phyloP scores from a whole-genome alignment of 1,284 basidiomycete species.

The Fomitopsis betulina region DNA sequence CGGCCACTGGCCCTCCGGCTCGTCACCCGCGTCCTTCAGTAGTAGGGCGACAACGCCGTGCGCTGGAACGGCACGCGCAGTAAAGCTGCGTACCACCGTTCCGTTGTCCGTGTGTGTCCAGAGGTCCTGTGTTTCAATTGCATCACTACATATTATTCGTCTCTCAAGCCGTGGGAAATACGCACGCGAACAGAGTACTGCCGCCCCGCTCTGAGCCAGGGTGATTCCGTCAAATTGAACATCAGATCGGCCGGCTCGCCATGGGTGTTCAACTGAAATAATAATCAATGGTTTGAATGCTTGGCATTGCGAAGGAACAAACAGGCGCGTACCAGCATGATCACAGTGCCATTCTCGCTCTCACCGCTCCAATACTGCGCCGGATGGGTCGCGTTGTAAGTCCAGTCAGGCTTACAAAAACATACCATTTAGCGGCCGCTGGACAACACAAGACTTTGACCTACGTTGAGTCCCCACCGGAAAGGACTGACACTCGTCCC shows the following conservation, averaged over 20 bases:
- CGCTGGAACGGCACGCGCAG: constrained; percentile 49
- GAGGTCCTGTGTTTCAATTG: constrained; percentile 41
- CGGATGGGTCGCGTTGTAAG: constrained; percentile 39
- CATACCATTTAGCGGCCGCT: neutral
- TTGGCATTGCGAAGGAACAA: neutral
- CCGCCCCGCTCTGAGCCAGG: constrained; percentile 63
- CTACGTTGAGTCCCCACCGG: constrained; percentile 58
- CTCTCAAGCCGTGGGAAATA: neutral
- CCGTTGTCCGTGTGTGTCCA: constrained; percentile 69
- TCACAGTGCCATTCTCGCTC: constrained; percentile 41
- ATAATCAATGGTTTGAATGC: neutral
- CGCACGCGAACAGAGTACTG: constrained; percentile 57
- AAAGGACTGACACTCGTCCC: constrained; percentile 61
- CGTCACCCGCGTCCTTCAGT: constrained; percentile 60
- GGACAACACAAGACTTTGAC: constrained; percentile 10
- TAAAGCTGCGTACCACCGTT: constrained; percentile 60
- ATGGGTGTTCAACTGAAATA: constrained; percentile 35
- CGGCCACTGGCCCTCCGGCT: constrained; percentile 43
- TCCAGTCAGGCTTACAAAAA: constrained; percentile 40
- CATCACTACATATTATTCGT: neutral
- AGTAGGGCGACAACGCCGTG: constrained; percentile 70
- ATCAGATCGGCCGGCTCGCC: constrained; percentile 50
- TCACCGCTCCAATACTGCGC: constrained; percentile 52
- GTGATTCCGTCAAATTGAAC: constrained; percentile 65
- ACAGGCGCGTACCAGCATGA: constrained; percentile 35